Evolutionary conservation across 2,329 filamentous ascomycete species (phyloP), one percentile per base, ranked within the genome.

Genomic region (Colletotrichum simmondsii): DNA sequence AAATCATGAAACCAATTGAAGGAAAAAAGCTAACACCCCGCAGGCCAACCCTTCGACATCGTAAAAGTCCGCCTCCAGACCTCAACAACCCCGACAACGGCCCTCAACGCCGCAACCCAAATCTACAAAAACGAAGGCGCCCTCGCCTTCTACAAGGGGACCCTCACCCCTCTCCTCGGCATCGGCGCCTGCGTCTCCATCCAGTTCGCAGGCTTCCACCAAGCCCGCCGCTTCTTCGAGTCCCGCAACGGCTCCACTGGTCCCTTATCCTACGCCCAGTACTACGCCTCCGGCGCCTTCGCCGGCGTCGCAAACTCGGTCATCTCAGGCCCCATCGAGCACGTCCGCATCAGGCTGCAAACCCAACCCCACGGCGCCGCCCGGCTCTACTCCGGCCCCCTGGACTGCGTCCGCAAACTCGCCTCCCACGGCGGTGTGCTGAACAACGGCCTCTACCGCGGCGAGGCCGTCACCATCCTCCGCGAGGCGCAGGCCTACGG

Each of bases 111-210:
- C 76, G 97, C 95, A 8, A 89, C 89, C 64, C 91, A 93, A 75
- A 98, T 99, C 85, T 94, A 94, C 84, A 92, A 91, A 79, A 92
- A 94, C 79, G 97, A 99, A 83, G 97, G 97, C 2, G 88, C 95
- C 2, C 85, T 94, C 14, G 97, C 97, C 70, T 99, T 99, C 87
- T 99, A 99, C 91, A 99, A 99, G 85, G 97, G 97, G 79, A 98
- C 97, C 0, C 88, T 99, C 69, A 98, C 97, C 5, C 97, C 97
- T 0, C 88, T 99, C 68, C 90, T 99, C 70, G 97, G 97, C 77
- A 98, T 99, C 80, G 97, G 97, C 77, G 97, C 97, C 77, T 99
- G 97, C 82, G 95, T 97, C 58, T 98, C 95, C n/a, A 93, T 99
- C 78, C 97, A 99, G 87, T 99, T 99, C 83, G 97, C 95, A 75